Base-by-base conservation (phyloP, 192 early-diverging fungal genomes). In the Radiomyces spectabilis region DNA sequence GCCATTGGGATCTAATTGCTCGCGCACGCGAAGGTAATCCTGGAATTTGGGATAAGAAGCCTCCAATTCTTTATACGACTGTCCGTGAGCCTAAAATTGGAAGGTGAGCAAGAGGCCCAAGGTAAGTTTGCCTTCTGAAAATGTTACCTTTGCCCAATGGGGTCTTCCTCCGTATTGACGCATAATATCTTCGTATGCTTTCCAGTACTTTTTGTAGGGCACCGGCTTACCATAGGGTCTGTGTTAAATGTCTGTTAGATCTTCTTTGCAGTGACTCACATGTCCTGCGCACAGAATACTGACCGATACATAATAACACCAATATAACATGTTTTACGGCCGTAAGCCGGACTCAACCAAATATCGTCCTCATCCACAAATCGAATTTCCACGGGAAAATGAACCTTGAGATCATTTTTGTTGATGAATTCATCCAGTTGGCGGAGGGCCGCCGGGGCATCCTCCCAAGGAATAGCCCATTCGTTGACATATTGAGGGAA, bases 91-190 rank as follows among this genome's bases (percentile, higher is more conserved):
- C 59, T 76, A 64, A 47, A 16, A 41, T 33, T 41, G 13, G 10
- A 39, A 35, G 9, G 13, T 22, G 12, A 1, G 10, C 21, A 18
- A 16, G 13, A 41, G 3, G 26, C 47, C n/a, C n/a, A n/a, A n/a
- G n/a, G n/a, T n/a, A n/a, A n/a, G n/a, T n/a, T n/a, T n/a, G n/a
- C n/a, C n/a, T n/a, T n/a, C n/a, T n/a, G n/a, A n/a, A n/a, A n/a
- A n/a, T n/a, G n/a, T 44, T 61, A 63, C 77, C 65, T 87, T 87
- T 46, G 85, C 87, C 87, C 87, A 90, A 49, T 90, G 85, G 34
- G 87, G 87, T 15, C 85, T 65, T 0, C 87, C 87, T 5, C 56
- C 62, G 18, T 73, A 75, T 1, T 69, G 65, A 18, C 80, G 63
- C 87, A 90, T 86, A 32, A 87, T 81, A 27, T 79, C 65, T 65